Base-by-base conservation (phyloP, 805 yeast species). In the Wickerhamiella parazyma region DNA sequence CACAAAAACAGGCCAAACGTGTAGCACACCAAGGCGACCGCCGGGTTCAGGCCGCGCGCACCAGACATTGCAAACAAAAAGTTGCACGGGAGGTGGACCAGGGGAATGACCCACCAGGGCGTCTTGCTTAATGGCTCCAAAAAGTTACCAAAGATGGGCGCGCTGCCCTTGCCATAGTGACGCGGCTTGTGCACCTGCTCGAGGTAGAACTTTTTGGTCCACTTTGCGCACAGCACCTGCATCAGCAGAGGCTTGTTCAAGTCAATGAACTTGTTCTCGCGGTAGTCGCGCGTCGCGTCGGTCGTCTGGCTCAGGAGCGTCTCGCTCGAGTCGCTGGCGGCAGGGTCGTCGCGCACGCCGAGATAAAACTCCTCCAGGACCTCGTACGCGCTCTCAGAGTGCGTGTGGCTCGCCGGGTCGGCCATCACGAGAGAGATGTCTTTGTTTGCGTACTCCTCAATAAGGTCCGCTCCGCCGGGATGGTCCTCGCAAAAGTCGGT, bases 181-280 rank as follows among this genome's bases (percentile, higher is more conserved):
- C 98, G 78, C 43, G 98, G 98, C 64, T 96, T 77, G 63, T 91
- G 98, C 35, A 91, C 91, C 64, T 91, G 96, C 59, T 86, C 95
- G 57, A 91, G 69, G 62, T 91, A 91, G 57, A 91, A 89, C 35
- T 84, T 93, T 59, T 83, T 89, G 34, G 81, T 58, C 69, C 86
- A 91, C 28, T 72, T 70, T 34, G 86, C 76, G 48, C 73, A 69
- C 45, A 85, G 64, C 37, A 91, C 83, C 67, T 91, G 98, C 62
- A 74, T 57, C 35, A 91, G 65, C 53, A 91, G 68, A 1, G 98
- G 94, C 59, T 75, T 76, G 53, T 71, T 76, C 56, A 91, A 72
- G 61, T 91, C 97, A 54, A 91, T 67, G 61, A 91, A 91, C 59
- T 80, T 72, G 68, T 91, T 94, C 50, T 76, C 79, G 51, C 70